These are phyloP conservation scores for Cyclotella distinguenda DNA, from an alignment of 108 stramenopile genomes.

Conservation along the genomic window DNA sequence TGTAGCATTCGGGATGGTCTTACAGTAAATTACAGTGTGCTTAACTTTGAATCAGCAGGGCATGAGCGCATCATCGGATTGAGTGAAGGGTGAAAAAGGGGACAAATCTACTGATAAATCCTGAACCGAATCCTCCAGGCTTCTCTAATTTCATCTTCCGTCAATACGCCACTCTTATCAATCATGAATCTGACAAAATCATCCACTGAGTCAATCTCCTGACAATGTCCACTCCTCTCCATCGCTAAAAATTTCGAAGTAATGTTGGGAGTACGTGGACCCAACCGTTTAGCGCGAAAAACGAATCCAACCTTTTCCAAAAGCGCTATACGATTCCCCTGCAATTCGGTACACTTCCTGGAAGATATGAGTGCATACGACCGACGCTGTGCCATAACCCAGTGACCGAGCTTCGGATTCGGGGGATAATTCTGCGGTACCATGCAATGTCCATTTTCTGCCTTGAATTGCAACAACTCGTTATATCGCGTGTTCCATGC, in stretches of 20 bases:
- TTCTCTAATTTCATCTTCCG: constrained; percentile 20
- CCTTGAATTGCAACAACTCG: constrained; percentile 37
- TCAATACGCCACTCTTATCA: not conserved
- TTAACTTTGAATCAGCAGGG: too few relatives aligned
- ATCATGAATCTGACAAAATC: constrained; percentile 12
- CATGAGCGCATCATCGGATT: too few relatives aligned
- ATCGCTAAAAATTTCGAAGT: not conserved
- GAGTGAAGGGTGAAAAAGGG: too few relatives aligned
- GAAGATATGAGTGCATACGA: constrained; percentile 42
- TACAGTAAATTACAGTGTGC: too few relatives aligned
- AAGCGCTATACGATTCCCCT: constrained; percentile 5
- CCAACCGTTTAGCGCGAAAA: constrained; percentile 17
- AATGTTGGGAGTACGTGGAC: constrained; percentile 3
- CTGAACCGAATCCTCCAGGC: constrained; percentile 19
- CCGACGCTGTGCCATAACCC: constrained; percentile 60
- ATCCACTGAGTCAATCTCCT: constrained; percentile 2
- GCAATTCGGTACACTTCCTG: constrained; percentile 23
- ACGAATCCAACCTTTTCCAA: constrained; percentile 32
- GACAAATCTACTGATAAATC: constrained; percentile 2
- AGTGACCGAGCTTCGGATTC: constrained; percentile 46
- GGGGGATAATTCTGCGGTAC: constrained; percentile 49
- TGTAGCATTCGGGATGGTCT: too few relatives aligned
- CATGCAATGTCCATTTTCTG: constrained; percentile 50
- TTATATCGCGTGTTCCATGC: constrained; percentile 21
- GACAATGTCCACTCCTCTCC: not conserved